These are phyloP conservation scores for Mariannaea elegans DNA, from an alignment of 2,329 filamentous ascomycete species.

Conservation along the genomic window DNA sequence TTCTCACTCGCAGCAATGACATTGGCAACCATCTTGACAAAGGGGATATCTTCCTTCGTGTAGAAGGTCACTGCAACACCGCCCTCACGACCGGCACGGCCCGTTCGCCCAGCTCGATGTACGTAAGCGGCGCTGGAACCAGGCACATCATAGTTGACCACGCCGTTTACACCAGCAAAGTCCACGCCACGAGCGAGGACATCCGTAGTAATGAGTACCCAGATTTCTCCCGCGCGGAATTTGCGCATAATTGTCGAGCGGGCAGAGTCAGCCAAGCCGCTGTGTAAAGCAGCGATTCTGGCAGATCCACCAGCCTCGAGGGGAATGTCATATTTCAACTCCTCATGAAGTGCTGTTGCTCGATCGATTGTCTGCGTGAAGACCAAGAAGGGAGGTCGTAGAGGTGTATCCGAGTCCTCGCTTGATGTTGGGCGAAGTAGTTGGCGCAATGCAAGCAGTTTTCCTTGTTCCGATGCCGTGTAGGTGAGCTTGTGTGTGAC, in stretches of 20 bases:
- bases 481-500: slow-evolving; percentile 90
- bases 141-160: slow-evolving; percentile 97
- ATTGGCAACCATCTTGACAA: slow-evolving; percentile 89
- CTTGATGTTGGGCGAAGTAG: slow-evolving; percentile 79
- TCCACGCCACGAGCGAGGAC: slow-evolving; percentile 91
- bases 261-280: slow-evolving; percentile 78
- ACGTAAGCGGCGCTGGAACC: slow-evolving; percentile 91
- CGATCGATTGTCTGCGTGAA: slow-evolving; percentile 97
- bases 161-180: slow-evolving; percentile 93
- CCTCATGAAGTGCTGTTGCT: slow-evolving; percentile 85
- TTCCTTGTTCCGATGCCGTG: slow-evolving; percentile 91
- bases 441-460: slow-evolving; percentile 89
- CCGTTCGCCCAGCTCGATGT: slow-evolving; percentile 91
- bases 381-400: slow-evolving; percentile 90
- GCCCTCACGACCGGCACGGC: slow-evolving; percentile 84
- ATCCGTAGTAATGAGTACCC: slow-evolving; percentile 96
- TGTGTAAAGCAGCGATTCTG: slow-evolving; percentile 90
- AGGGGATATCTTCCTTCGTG: slow-evolving; percentile 92
- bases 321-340: slow-evolving; percentile 94
- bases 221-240: slow-evolving; percentile 92
- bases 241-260: slow-evolving; percentile 85
- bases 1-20: slow-evolving; percentile 87
- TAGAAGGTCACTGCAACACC: slow-evolving; percentile 94
- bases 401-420: slow-evolving; percentile 62
- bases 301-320: slow-evolving; percentile 84